phyloP scores from a whole-genome alignment of 306 rosid genomes.

The Cicer yamashitae region DNA sequence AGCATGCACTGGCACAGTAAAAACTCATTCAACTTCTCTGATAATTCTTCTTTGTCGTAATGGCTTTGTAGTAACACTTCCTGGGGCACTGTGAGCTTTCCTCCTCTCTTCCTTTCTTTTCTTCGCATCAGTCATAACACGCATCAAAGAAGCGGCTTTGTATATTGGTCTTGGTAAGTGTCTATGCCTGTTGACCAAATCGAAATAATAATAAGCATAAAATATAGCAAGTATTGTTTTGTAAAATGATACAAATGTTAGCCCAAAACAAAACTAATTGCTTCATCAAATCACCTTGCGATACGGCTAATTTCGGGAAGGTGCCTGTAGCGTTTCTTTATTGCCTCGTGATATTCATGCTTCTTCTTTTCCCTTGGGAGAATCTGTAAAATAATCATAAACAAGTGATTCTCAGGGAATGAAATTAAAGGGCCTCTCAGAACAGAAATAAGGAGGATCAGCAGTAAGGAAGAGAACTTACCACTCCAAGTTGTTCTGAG shows the following conservation, averaged over 20 bases:
- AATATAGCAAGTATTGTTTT: background rate
- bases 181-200: constrained; percentile 62
- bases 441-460: background rate
- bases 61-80: constrained; percentile 64
- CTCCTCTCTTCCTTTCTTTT: constrained; percentile 73
- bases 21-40: constrained; percentile 64
- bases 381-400: constrained; percentile 57
- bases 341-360: constrained; percentile 82
- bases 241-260: background rate
- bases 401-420: constrained; percentile 23
- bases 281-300: constrained; percentile 56
- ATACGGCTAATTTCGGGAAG: constrained; percentile 90
- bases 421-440: constrained; percentile 28
- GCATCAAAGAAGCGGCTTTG: constrained; percentile 65
- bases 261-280: background rate
- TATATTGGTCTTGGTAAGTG: constrained; percentile 78
- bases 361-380: constrained; percentile 88
- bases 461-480: constrained; percentile 54
- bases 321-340: constrained; percentile 83
- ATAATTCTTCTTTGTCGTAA: constrained; percentile 68
- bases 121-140: constrained; percentile 63
- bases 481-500: constrained; percentile 95
- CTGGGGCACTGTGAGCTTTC: constrained; percentile 89
- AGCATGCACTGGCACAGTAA: constrained; percentile 1
- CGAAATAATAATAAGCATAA: background rate